Percentiles rank a stretch among this genome's conserved stretches.
These are phyloP conservation scores for Aspergillus sp. DNA, from an alignment of 2,329 filamentous ascomycete genomes.

Conservation along the genomic window DNA sequence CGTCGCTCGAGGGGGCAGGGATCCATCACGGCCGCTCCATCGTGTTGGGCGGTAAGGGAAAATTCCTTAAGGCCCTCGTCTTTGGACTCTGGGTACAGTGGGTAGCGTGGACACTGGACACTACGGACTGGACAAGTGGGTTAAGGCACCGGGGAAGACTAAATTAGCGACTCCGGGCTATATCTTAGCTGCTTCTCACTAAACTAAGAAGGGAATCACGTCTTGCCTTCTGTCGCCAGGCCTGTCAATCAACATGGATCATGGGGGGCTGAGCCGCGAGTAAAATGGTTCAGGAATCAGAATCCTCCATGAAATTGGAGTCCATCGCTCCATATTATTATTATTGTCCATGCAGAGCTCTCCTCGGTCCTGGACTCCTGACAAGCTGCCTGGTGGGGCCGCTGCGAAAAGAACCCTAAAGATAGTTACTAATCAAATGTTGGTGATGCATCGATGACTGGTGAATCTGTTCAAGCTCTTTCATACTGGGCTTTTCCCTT, in stretches of 20 bases:
- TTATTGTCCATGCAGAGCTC: no score
- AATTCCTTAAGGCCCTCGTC: neutral
- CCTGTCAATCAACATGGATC: conserved; percentile 5
- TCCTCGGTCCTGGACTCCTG: neutral
- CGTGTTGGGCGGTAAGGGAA: conserved; percentile 11
- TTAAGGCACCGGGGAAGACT: conserved; percentile 1
- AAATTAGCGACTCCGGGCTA: neutral
- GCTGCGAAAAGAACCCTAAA: neutral
- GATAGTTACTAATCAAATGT: neutral
- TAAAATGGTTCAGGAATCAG: no score
- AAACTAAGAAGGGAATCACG: neutral
- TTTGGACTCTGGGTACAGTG: neutral
- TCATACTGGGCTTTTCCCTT: conserved; percentile 5
- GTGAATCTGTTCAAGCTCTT: neutral
- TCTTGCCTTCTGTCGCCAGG: neutral
- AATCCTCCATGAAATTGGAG: no score
- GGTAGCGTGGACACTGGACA: no score
- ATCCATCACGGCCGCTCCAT: conserved; percentile 11
- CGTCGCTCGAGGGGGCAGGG: neutral
- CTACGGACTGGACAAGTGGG: no score
- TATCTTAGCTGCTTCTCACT: conserved; percentile 4
- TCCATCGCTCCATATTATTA: no score
- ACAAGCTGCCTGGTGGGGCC: conserved; percentile 1
- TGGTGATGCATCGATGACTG: neutral
- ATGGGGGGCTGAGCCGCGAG: neutral